Evolutionary conservation across 163 green algal genomes (phyloP).

Genomic region (Chlorella variabilis): DNA sequence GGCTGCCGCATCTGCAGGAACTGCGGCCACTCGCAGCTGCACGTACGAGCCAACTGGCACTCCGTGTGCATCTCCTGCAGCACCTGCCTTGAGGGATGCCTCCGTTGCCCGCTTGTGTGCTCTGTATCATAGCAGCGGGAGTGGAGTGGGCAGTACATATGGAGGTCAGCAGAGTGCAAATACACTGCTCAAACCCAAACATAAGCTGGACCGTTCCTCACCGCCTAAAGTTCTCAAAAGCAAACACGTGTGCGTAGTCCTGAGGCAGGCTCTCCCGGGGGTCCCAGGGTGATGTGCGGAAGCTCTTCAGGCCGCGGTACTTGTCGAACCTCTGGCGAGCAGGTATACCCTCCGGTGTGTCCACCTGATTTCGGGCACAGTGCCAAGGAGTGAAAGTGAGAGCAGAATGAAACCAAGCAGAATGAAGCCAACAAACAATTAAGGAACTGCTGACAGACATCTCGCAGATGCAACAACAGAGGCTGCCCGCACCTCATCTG

Average conservation of each 20-base stretch:
- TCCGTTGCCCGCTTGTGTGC: slow-evolving; percentile 45
- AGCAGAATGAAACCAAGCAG: not conserved
- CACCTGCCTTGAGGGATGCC: slow-evolving; percentile 4
- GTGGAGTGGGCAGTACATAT: no score
- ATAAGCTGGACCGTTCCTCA: not conserved
- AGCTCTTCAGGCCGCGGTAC: slow-evolving; percentile 90
- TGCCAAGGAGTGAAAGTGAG: not conserved
- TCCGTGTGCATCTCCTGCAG: not conserved
- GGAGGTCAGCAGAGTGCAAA: no score
- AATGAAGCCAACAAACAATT: not conserved
- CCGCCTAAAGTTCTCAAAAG: slow-evolving; percentile 93
- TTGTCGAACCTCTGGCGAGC: slow-evolving; percentile 79
- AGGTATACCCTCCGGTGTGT: slow-evolving; percentile 71
- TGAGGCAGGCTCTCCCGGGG: slow-evolving; percentile 84
- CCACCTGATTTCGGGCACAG: slow-evolving; percentile 66
- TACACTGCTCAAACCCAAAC: not conserved
- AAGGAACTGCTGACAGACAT: no score
- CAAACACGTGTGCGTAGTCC: slow-evolving; percentile 93
- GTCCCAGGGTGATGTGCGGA: slow-evolving; percentile 90
- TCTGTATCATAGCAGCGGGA: not conserved
- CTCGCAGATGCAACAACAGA: no score
- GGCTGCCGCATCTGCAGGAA: slow-evolving; percentile 58
- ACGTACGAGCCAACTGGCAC: slow-evolving; percentile 63
- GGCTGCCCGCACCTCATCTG: slow-evolving; percentile 84
- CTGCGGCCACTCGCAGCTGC: slow-evolving; percentile 62